Base-by-base conservation (phyloP, 1,284 basidiomycete species). In the Kwoniella shivajii region DNA sequence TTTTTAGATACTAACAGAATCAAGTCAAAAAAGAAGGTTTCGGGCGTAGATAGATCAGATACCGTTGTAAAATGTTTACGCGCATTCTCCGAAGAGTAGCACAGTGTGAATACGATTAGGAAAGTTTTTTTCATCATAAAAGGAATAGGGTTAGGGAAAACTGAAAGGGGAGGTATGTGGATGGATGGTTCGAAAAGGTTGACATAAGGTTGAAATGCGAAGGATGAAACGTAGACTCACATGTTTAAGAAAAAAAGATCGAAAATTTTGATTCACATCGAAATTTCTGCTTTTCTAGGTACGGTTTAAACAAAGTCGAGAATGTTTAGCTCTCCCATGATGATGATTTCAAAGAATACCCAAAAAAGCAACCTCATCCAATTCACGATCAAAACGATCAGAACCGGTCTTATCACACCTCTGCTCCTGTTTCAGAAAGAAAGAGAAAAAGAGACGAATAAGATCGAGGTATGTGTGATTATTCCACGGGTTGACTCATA, bases 31-130 rank as follows among this genome's bases (percentile, higher is more conserved):
- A 50, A 52, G 38, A 60, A 30, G 22, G 48, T 26, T 18, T 60
- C 49, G 44, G 58, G 54, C 51, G 52, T 27, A 41, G 47, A 47
- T 56, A 56, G 66, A 64, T 77, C 75, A 64, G 75, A 75, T 77
- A 77, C 75, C 75, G 75, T 77, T 77, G 75, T 57, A 51, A 68
- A 70, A 65, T 71, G 59, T 60, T 52, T 73, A 58, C 61, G 71
- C 69, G 67, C 71, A 71, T 68, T 58, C 67, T 67, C 69, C 65
- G 57, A 61, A 69, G 69, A 68, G 61, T 74, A 48, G 62, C 73
- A 73, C 71, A 77, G 75, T 77, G 75, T 77, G 75, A 77, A 77
- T 77, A 77, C 70, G 75, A 77, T 77, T 77, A 77, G 72, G 61
- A 66, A 63, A 65, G 56, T 73, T 54, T 66, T 73, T 73, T 62